These are phyloP conservation scores for Oryza rufipogon DNA, from an alignment of 176 grass and related monocot species.

Conservation along the genomic window DNA sequence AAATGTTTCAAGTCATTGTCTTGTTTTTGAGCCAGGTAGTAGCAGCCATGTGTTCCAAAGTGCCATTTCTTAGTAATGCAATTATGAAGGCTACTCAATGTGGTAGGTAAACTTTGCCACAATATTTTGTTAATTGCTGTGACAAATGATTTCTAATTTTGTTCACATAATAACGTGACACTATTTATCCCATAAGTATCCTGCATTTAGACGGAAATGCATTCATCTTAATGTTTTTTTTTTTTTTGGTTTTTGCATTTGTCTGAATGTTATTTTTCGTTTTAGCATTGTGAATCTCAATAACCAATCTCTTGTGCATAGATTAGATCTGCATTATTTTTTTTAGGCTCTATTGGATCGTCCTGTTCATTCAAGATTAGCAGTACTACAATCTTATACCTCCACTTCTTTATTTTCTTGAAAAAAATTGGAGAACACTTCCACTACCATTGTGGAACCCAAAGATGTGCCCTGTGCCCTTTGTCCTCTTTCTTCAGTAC, in stretches of 20 bases:
- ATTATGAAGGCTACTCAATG: slow-evolving; percentile 86
- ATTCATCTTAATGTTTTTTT: not conserved
- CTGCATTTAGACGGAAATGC: not conserved
- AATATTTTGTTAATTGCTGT: not conserved
- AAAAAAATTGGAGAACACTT: not conserved
- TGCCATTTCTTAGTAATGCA: slow-evolving; percentile 83
- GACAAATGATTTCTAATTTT: not conserved
- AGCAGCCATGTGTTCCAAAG: slow-evolving; percentile 90
- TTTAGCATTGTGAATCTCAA: not conserved
- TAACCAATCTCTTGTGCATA: slow-evolving; percentile 11
- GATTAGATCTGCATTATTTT: too few relatives aligned
- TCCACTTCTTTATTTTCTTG: not conserved
- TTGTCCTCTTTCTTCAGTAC: not conserved
- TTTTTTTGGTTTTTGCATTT: not conserved
- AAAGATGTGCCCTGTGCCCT: not conserved
- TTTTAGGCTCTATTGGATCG: not conserved
- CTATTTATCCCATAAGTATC: not conserved
- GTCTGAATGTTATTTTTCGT: not conserved
- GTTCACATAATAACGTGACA: not conserved
- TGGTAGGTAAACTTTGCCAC: slow-evolving; percentile 49
- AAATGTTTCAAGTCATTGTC: not conserved
- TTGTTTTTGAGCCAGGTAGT: slow-evolving; percentile 56
- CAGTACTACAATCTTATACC: not conserved
- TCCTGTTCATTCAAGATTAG: not conserved
- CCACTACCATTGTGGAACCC: not conserved